Percentiles rank a stretch among this genome's conserved stretches.
These are phyloP conservation scores for Leccinum boreale DNA, from an alignment of 768 basidiomycete species.

Conservation along the genomic window DNA sequence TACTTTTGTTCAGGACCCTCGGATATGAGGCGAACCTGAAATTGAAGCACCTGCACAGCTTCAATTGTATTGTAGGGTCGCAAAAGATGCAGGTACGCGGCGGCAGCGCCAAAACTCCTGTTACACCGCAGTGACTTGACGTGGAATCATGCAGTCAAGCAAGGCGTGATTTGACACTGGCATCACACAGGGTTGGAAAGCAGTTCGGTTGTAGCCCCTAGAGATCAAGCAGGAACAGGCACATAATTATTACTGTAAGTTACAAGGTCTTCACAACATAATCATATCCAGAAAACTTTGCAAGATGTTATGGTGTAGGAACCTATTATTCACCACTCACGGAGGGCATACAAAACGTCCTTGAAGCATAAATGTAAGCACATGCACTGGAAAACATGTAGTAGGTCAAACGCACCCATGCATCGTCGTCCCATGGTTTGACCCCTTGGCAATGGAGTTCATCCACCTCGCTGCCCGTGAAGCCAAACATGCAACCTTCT, in stretches of 20 bases:
- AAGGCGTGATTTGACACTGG: not conserved
- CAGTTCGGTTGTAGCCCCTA: not conserved
- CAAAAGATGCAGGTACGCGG: not conserved
- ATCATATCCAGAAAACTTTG: not conserved
- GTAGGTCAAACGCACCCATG: slow-evolving; percentile 28
- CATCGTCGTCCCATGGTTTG: slow-evolving; percentile 46
- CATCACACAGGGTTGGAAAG: not conserved
- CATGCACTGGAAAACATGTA: not conserved
- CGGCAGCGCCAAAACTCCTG: not conserved
- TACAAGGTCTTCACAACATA: not conserved
- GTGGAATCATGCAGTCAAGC: not conserved
- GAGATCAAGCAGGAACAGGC: not conserved
- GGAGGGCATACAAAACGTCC: slow-evolving; percentile 15
- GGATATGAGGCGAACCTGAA: not conserved
- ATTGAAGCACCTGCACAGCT: not conserved
- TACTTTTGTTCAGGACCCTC: not conserved
- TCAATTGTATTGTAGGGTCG: not conserved
- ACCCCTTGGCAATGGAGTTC: slow-evolving; percentile 10
- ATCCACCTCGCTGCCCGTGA: not conserved
- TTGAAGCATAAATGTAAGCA: not conserved
- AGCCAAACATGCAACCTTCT: not conserved
- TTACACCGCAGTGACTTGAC: not conserved
- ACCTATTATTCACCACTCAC: not conserved
- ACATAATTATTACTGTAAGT: not conserved
- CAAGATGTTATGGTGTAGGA: not conserved